Evolutionary conservation across 345 rosid genomes (phyloP).

Genomic region (Linum tenue): DNA sequence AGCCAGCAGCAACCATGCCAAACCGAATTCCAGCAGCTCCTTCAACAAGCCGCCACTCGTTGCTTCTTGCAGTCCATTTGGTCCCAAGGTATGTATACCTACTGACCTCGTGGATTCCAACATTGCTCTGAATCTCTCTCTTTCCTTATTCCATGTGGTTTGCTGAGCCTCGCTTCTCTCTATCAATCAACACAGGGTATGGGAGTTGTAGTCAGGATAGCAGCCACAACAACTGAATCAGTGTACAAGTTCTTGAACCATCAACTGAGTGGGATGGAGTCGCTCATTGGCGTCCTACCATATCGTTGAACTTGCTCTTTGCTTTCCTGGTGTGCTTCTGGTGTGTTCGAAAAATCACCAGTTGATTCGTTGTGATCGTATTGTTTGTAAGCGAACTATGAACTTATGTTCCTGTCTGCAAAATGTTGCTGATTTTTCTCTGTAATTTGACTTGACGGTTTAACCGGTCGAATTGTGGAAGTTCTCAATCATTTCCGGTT

Average conservation of each 20-base stretch:
- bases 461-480: too few relatives aligned
- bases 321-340: not conserved
- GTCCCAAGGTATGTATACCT: constrained; percentile 55
- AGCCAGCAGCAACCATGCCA: constrained; percentile 6
- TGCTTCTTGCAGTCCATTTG: constrained; percentile 77
- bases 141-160: not conserved
- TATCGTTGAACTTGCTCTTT: constrained; percentile 22
- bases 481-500: too few relatives aligned
- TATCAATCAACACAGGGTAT: constrained; percentile 40
- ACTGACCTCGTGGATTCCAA: not conserved
- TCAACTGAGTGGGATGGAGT: constrained; percentile 50
- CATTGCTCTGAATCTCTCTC: not conserved
- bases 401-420: too few relatives aligned
- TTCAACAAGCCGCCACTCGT: constrained; percentile 45
- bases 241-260: constrained; percentile 65
- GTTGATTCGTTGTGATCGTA: too few relatives aligned
- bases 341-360: too few relatives aligned
- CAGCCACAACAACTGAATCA: constrained; percentile 72
- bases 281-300: constrained; percentile 61
- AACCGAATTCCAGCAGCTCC: constrained; percentile 17
- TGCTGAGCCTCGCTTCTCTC: constrained; percentile 1
- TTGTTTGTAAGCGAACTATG: too few relatives aligned
- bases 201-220: constrained; percentile 64
- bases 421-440: too few relatives aligned
- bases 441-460: too few relatives aligned